Evolutionary conservation across 2,329 filamentous ascomycete species (phyloP), one percentile per base, ranked within the genome.

Genomic region (Dryadomyces quercus-mongolicae): DNA sequence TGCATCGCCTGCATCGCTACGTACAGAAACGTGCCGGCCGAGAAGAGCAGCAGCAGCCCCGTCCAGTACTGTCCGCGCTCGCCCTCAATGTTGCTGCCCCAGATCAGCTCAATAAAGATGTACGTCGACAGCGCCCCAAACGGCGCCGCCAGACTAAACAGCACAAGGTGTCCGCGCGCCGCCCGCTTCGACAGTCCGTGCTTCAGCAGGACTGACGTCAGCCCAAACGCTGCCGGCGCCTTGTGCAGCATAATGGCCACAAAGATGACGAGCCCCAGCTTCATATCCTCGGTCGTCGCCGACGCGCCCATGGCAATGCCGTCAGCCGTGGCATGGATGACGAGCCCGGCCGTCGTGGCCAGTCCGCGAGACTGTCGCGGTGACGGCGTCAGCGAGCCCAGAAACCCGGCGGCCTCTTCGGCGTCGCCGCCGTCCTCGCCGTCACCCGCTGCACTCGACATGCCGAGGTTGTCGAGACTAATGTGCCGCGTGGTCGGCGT

Each of bases 1-100:
- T 94, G 88, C 89, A 97, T 95, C 1, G 91, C 90, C 65, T 98
- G 93, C 91, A 97, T 96, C 1, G 93, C 93, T 46, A 98, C 93
- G 64, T 97, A 95, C 85, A 98, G 70, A 65, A 98, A 98, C 0
- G 93, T 98, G 16, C 93, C 93, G 0, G 86, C 93, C 0, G 89
- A 95, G 66, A 98, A 98, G n/a, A 97, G 73, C 9, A 98, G 73
- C 46, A 97, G 72, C 75, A 95, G 88, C 22, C 93, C 93, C 0
- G 92, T 97, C 74, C 88, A 91, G 83, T 89, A 96, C 62, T 84
- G 81, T 55, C 87, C 82, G 20, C 76, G 74, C 49, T 81, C 77
- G 52, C 84, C 80, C 66, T 74, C 70, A 58, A 73, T 65, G 45
- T 75, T 64, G 45, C 75, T 70, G 54, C 87, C 80, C 56, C 84